Base-by-base conservation (phyloP, 2,329 filamentous ascomycete species). In the Neoscytalidium dimidiatum region DNA sequence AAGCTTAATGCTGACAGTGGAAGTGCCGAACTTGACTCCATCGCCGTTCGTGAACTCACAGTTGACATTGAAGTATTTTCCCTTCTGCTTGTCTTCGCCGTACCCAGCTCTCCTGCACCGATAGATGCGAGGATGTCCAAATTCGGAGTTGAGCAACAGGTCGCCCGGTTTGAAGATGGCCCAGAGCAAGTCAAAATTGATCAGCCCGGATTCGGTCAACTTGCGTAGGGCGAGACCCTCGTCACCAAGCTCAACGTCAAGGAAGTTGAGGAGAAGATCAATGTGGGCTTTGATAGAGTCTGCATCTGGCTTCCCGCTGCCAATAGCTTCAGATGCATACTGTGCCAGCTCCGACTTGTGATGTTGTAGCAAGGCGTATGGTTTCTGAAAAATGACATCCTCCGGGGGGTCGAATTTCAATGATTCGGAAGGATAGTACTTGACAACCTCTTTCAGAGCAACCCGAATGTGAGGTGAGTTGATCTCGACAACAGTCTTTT, bases 351-450 rank as follows among this genome's bases (percentile, higher is more conserved):
- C 81, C 2, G 72, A 69, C 13, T 76, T 76, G 67, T 84, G 80
- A 66, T 85, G 83, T 49, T 81, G 75, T 14, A 86, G 74, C n/a
- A 82, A 73, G 5, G 73, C 72, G 68, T 84, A 85, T 1, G 84
- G 84, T 3, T 79, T 78, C 19, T 74, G 74, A 67, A 85, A 75
- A 28, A 69, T 71, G 62, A 82, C 56, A 8, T 41, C 4, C 17
- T 60, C 72, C 3, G 66, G 51, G 21, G 69, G 75, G 46, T 73
- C 74, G 64, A 78, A 74, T 43, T 76, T 67, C 11, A 69, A 44
- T 3, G 71, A 62, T 11, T 71, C 67, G 2, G 68, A 74, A 3
- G 82, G 82, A 67, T 84, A 84, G 68, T 84, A 85, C 26, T 73
- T 75, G 6, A 85, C 77, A 4, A 84, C 78, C 13, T 83, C 81